phyloP scores from a whole-genome alignment of 192 early-diverging fungal species.

The Entophlyctis luteolus region DNA sequence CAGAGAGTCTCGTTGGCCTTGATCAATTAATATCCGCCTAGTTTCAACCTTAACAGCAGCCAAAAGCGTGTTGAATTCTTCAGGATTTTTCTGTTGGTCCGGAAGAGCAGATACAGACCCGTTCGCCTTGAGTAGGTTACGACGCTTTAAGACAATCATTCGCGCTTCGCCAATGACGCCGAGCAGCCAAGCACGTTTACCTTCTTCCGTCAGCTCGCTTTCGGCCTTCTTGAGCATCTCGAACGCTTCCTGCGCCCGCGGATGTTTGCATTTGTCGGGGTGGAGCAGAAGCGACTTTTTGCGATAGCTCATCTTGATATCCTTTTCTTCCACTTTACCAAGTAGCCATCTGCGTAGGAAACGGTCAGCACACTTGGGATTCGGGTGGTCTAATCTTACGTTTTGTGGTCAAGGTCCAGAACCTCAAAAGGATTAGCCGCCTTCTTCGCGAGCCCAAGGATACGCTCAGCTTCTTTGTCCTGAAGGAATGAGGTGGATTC shows the following conservation, averaged over 20 bases:
- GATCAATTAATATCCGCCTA: constrained; percentile 32
- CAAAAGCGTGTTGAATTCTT: constrained; percentile 12
- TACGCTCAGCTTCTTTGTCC: constrained; percentile 47
- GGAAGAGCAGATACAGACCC: not conserved
- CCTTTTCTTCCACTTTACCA: constrained; percentile 22
- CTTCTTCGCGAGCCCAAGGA: constrained; percentile 33
- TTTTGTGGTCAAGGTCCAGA: constrained; percentile 35
- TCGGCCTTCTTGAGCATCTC: constrained; percentile 56
- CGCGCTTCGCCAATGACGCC: constrained; percentile 40
- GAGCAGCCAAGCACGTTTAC: constrained; percentile 35
- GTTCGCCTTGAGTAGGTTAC: not conserved
- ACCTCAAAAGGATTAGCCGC: constrained; percentile 42
- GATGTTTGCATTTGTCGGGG: constrained; percentile 57
- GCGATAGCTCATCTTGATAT: constrained; percentile 39
- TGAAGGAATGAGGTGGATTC: constrained; percentile 43
- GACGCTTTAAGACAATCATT: constrained; percentile 29
- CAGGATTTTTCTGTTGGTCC: not conserved
- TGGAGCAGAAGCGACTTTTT: constrained; percentile 52
- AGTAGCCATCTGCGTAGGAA: constrained; percentile 1
- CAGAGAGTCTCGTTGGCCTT: constrained; percentile 28
- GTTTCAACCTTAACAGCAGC: constrained; percentile 39
- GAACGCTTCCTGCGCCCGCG: constrained; percentile 48
- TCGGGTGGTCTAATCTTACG: not conserved
- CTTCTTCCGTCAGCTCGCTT: constrained; percentile 41
- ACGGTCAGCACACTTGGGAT: constrained; percentile 23